A percentile compares a stretch with the other conserved stretches of the same genome.
phyloP scores from a whole-genome alignment of 306 rosid genomes.

The Mimosa bimucronata region DNA sequence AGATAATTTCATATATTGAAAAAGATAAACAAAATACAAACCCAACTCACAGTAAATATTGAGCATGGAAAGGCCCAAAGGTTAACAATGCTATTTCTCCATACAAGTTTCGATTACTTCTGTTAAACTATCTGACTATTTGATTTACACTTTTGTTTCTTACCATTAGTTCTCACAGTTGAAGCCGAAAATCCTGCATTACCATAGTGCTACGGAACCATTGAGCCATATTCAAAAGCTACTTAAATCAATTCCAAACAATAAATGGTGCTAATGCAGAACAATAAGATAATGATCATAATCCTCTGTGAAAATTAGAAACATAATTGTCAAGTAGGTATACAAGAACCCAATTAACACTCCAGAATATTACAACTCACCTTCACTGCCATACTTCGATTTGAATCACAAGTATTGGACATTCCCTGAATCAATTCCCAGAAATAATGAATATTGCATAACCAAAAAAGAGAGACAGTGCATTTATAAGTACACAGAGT shows the following conservation, averaged over 20 bases:
- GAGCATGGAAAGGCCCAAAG: background rate
- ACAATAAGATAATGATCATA: background rate
- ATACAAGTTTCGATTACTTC: slow-evolving; percentile 18
- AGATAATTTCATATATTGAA: background rate
- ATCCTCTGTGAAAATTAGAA: background rate
- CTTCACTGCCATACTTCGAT: slow-evolving; percentile 63
- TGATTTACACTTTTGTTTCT: slow-evolving; percentile 12
- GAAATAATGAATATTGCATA: slow-evolving; percentile 14
- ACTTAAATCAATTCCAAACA: slow-evolving; percentile 1
- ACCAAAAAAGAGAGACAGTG: background rate
- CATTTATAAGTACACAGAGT: background rate
- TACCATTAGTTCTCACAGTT: too few species aligned
- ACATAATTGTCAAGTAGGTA: too few species aligned
- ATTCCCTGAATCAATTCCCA: slow-evolving; percentile 45
- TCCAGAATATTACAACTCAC: slow-evolving; percentile 36
- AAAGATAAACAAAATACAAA: slow-evolving; percentile 5
- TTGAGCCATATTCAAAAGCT: background rate
- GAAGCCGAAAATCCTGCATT: slow-evolving; percentile 13
- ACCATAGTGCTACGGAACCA: background rate
- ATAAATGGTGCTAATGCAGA: background rate
- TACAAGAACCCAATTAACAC: too few species aligned
- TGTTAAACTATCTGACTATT: slow-evolving; percentile 2
- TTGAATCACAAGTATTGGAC: slow-evolving; percentile 41
- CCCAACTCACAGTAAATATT: slow-evolving; percentile 12
- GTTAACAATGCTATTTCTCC: background rate